These are phyloP conservation scores for Colletotrichum lupini DNA, from an alignment of 2,329 filamentous ascomycete species.

Conservation along the genomic window DNA sequence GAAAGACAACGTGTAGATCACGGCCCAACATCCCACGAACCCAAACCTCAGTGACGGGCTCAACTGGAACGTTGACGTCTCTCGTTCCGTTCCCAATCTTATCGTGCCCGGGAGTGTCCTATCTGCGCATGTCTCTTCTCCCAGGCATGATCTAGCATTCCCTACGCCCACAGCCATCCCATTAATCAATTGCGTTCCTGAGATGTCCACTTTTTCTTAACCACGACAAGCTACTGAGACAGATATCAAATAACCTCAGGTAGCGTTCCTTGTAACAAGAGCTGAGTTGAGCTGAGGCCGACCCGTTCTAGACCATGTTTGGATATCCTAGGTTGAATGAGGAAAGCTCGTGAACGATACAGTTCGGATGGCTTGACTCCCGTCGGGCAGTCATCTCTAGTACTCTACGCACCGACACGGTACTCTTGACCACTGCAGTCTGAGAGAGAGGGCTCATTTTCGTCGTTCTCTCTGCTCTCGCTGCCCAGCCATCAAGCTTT, in stretches of 20 bases:
- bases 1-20: not conserved
- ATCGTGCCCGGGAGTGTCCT: not conserved
- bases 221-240: not conserved
- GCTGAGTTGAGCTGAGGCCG: not conserved
- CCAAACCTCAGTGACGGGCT: not conserved
- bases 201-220: not conserved
- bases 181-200: not conserved
- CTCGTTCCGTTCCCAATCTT: not conserved
- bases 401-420: not conserved
- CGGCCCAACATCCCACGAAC: not conserved
- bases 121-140: not conserved
- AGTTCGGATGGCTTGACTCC: not conserved
- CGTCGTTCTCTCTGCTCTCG: not conserved
- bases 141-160: not conserved
- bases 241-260: not conserved
- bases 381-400: not conserved
- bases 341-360: not conserved
- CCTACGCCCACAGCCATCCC: not conserved
- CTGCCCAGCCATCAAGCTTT: not conserved
- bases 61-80: not conserved
- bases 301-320: not conserved
- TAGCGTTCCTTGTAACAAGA: not conserved
- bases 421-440: too few relatives aligned
- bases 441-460: not conserved
- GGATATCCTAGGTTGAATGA: not conserved